Evolutionary conservation across 2,329 filamentous ascomycete genomes (phyloP).

Genomic region (Fusarium xylarioides): DNA sequence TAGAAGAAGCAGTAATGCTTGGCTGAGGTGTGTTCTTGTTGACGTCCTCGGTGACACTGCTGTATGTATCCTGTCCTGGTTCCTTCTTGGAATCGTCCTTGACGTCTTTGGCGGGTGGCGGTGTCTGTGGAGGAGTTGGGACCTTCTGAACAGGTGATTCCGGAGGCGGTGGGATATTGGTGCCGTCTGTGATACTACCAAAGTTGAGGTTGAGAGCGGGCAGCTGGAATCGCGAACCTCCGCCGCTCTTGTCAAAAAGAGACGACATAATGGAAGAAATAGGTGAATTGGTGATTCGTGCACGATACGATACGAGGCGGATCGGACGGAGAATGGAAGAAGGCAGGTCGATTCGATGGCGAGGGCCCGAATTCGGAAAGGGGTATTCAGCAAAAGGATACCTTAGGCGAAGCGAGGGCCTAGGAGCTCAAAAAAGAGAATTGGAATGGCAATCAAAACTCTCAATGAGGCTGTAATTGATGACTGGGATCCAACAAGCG

Average conservation of each 20-base stretch:
- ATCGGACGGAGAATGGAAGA: slow-evolving; percentile 10
- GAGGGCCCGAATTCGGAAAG: slow-evolving; percentile 24
- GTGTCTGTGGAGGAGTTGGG: slow-evolving; percentile 54
- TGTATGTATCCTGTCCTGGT: slow-evolving; percentile 10
- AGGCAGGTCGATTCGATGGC: slow-evolving; percentile 17
- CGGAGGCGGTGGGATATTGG: slow-evolving; percentile 66
- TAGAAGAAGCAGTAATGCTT: slow-evolving; percentile 44
- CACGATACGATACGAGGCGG: slow-evolving; percentile 19
- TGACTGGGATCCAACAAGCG: slow-evolving; percentile 25
- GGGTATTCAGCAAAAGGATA: slow-evolving; percentile 3
- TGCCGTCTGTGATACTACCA: slow-evolving; percentile 67
- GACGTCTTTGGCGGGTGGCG: slow-evolving; percentile 41
- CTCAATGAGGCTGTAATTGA: slow-evolving; percentile 15
- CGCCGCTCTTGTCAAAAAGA: slow-evolving; percentile 42
- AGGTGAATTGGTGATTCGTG: slow-evolving; percentile 15
- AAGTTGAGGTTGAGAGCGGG: slow-evolving; percentile 68
- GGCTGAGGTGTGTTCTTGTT: slow-evolving; percentile 33
- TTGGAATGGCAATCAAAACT: slow-evolving; percentile 1
- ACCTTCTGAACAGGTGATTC: slow-evolving; percentile 63
- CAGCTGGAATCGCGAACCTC: slow-evolving; percentile 60
- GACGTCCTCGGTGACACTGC: slow-evolving; percentile 28
- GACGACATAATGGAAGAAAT: slow-evolving; percentile 44
- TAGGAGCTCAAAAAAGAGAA: slow-evolving; percentile 8
- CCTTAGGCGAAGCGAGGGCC: slow-evolving; percentile 4
- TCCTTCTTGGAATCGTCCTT: slow-evolving; percentile 31